Percentiles rank a stretch among this genome's conserved stretches.
Evolutionary conservation across 2,329 filamentous ascomycete species (phyloP).

Genomic region (Bisporella sp.): DNA sequence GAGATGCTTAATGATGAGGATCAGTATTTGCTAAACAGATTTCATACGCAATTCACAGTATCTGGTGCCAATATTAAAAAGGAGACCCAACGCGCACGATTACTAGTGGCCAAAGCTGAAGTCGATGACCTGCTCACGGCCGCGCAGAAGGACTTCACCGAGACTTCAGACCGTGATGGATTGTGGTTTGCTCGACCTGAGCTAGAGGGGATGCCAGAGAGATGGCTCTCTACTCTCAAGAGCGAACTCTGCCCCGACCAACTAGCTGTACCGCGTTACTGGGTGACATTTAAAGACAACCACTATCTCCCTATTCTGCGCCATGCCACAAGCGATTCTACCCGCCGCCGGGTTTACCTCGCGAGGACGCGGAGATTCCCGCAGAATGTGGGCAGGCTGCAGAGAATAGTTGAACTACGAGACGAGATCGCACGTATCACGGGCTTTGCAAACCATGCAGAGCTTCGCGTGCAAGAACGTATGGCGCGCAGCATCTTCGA

Average conservation of each 20-base stretch:
- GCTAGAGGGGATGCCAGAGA: not conserved
- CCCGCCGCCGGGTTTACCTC: not conserved
- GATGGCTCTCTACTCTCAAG: not conserved
- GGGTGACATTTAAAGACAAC: not conserved
- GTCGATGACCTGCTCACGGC: not conserved
- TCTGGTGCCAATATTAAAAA: not conserved
- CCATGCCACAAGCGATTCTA: not conserved
- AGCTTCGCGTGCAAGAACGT: not conserved
- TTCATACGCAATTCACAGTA: not conserved
- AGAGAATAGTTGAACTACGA: not conserved
- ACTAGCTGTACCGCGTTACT: too few relatives aligned
- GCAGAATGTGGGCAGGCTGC: not conserved
- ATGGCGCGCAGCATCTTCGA: not conserved
- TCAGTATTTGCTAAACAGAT: not conserved
- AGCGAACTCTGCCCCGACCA: not conserved
- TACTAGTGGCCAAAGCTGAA: not conserved
- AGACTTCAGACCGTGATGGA: not conserved
- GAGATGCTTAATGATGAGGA: not conserved
- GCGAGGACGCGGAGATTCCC: not conserved
- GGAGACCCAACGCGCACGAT: not conserved
- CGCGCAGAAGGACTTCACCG: not conserved
- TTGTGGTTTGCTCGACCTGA: not conserved
- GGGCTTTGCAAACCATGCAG: not conserved
- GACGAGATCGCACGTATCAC: not conserved
- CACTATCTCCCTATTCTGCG: not conserved